These are phyloP conservation scores for Otatea glauca DNA, from an alignment of 176 grass and related monocot species.

Conservation along the genomic window DNA sequence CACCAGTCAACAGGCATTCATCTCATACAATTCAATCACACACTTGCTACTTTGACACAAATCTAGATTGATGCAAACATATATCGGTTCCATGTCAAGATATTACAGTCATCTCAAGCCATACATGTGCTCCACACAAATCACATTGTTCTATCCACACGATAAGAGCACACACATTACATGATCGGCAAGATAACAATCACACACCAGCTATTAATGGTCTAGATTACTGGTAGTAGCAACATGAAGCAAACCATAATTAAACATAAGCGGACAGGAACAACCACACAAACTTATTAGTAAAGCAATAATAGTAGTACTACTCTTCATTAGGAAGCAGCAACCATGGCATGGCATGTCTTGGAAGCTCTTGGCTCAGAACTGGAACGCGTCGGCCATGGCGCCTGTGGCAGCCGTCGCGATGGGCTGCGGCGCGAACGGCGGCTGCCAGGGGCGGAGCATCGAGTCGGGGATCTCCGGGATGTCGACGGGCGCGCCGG, in stretches of 20 bases:
- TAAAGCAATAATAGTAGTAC: not conserved
- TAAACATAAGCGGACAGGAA: slow-evolving; percentile 12
- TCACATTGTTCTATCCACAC: not conserved
- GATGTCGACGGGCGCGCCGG: slow-evolving; percentile 64
- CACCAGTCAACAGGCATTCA: not conserved
- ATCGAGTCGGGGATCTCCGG: slow-evolving; percentile 67
- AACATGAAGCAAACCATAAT: slow-evolving; percentile 38
- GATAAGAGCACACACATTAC: slow-evolving; percentile 27
- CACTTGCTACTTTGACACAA: not conserved
- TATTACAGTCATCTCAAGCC: not conserved
- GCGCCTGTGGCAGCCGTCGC: not conserved
- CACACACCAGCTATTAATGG: not conserved
- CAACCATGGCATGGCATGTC: not conserved
- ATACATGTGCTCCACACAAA: slow-evolving; percentile 2
- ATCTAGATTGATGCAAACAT: not conserved
- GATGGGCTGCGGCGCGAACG: slow-evolving; percentile 52
- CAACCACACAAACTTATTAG: not conserved
- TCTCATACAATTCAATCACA: not conserved
- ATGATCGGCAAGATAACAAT: not conserved
- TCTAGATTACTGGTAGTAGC: slow-evolving; percentile 1
- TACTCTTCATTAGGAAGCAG: not conserved
- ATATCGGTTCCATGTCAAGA: not conserved
- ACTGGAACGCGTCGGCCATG: slow-evolving; percentile 38
- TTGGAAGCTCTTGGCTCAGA: slow-evolving; percentile 37
- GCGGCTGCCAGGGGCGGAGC: slow-evolving; percentile 70